These are phyloP conservation scores for Phaeodactylum tricornutum DNA, from an alignment of 108 stramenopile species.

Conservation along the genomic window DNA sequence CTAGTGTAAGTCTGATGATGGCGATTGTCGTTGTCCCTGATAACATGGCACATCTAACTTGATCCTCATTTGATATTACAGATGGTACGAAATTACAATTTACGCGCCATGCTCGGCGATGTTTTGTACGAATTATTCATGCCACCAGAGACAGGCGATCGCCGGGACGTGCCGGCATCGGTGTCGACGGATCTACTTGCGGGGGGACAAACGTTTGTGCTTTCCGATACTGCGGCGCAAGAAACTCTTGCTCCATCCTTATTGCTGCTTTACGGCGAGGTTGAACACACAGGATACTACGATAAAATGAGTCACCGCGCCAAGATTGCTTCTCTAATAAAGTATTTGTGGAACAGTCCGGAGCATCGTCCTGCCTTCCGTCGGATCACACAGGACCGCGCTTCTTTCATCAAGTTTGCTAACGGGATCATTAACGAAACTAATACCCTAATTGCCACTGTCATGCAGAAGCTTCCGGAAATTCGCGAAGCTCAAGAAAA, in stretches of 20 bases:
- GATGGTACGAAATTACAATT: conserved; percentile 85
- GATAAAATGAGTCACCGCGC: conserved; percentile 89
- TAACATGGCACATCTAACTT: not conserved
- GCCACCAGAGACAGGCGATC: conserved; percentile 30
- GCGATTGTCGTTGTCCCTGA: not conserved
- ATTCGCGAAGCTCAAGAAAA: conserved; percentile 83
- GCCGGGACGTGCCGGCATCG: conserved; percentile 42
- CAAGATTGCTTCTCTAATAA: conserved; percentile 84
- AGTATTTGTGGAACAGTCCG: conserved; percentile 86
- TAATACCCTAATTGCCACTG: conserved; percentile 87
- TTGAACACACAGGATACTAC: conserved; percentile 93
- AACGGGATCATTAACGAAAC: conserved; percentile 98
- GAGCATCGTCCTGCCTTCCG: conserved; percentile 91
- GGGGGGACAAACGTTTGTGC: conserved; percentile 65
- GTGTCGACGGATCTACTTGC: conserved; percentile 52
- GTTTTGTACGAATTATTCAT: conserved; percentile 84
- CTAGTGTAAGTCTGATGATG: conserved; percentile 23
- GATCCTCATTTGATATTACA: conserved; percentile 4
- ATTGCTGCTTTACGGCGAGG: conserved; percentile 93
- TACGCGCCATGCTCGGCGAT: conserved; percentile 90
- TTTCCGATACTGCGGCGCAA: conserved; percentile 68
- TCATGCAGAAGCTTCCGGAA: conserved; percentile 92
- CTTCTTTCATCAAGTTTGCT: conserved; percentile 90
- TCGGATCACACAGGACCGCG: conserved; percentile 77
- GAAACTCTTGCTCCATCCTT: conserved; percentile 90